Evolutionary conservation across 805 yeast genomes (phyloP).

Genomic region (Maudiozyma pseudohumilis): DNA sequence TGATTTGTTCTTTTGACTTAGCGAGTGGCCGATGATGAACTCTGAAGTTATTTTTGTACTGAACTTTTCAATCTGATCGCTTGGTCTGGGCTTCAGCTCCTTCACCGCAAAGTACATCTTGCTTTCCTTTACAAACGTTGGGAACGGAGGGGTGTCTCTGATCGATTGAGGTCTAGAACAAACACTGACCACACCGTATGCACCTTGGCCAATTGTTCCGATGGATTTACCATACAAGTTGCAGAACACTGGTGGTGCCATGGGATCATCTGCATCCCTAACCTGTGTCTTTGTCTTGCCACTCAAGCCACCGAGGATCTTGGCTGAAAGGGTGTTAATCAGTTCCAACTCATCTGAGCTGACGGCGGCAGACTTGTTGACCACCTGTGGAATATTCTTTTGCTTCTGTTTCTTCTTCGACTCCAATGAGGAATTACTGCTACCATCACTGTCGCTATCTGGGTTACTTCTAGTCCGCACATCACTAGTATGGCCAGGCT

Average conservation of each 20-base stretch:
- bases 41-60: constrained; percentile 82
- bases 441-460: neutral
- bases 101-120: constrained; percentile 76
- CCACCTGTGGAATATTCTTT: constrained; percentile 12
- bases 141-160: constrained; percentile 9
- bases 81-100: constrained; percentile 78
- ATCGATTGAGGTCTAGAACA: constrained; percentile 44
- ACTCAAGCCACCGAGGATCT: constrained; percentile 34
- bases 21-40: constrained; percentile 74
- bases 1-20: constrained; percentile 33
- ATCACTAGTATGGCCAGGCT: neutral
- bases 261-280: neutral
- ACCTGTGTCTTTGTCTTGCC: constrained; percentile 9
- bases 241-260: constrained; percentile 19
- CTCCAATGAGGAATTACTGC: neutral
- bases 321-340: constrained; percentile 40
- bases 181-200: constrained; percentile 88
- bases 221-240: constrained; percentile 42
- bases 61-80: constrained; percentile 86
- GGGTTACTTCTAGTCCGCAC: neutral
- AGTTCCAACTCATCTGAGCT: constrained; percentile 41
- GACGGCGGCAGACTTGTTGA: constrained; percentile 34
- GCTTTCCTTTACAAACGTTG: constrained; percentile 58
- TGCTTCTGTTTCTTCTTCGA: neutral
- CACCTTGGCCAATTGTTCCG: constrained; percentile 78